These are phyloP conservation scores for Rhododendron henanense DNA, from an alignment of 148 eudicot species.

Conservation along the genomic window DNA sequence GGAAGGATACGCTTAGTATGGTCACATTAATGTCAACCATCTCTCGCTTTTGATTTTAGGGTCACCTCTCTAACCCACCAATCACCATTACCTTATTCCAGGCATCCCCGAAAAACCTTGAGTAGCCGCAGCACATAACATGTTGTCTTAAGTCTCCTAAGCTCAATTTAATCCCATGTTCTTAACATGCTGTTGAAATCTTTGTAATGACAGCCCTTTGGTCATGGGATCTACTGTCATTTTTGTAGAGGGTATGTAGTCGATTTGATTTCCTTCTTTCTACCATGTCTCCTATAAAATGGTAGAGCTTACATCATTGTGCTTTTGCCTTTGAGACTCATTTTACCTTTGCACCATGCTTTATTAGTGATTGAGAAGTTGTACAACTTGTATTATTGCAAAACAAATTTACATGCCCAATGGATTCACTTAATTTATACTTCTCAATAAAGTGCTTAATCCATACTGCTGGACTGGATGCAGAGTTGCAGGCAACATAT, in stretches of 20 bases:
- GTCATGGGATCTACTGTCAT: not conserved
- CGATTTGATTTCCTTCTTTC: not conserved
- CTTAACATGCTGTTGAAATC: not conserved
- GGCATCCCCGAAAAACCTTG: no score
- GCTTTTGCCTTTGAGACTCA: not conserved
- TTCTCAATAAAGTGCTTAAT: not conserved
- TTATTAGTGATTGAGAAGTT: not conserved
- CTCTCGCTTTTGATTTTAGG: no score
- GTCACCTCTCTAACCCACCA: no score
- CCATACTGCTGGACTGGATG: not conserved
- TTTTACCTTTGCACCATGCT: not conserved
- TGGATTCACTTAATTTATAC: not conserved
- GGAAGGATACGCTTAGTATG: no score
- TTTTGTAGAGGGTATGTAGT: not conserved
- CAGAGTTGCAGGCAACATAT: not conserved
- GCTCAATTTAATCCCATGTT: not conserved
- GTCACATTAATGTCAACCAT: no score
- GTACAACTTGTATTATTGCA: no score
- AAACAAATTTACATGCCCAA: not conserved
- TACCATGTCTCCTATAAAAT: not conserved
- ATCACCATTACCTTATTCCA: no score
- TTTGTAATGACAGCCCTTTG: not conserved
- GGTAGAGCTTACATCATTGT: not conserved
- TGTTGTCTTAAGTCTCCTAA: no score
- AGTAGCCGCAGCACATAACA: no score